Base-by-base conservation (phyloP, 2,329 filamentous ascomycete genomes). In the Aspergillus quadricinctus region DNA sequence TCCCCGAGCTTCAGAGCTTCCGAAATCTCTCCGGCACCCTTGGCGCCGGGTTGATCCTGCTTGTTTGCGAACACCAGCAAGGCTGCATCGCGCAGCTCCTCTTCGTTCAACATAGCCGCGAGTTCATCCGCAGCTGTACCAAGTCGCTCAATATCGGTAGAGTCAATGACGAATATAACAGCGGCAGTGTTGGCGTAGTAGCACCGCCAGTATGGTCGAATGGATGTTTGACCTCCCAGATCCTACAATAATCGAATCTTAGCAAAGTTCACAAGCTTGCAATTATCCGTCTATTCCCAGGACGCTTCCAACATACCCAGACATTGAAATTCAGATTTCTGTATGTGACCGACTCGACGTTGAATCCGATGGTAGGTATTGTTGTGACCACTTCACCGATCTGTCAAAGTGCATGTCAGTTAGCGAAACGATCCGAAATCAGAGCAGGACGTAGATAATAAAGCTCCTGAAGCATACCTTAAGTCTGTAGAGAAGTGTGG, bases 161-260 rank as follows among this genome's bases (percentile, higher is more conserved):
- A 94, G 75, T 99, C 94, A 71, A 99, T 93, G 60, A 99, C 94
- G 80, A 99, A 99, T 69, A 99, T 93, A 64, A 99, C 94, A 19
- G 94, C 94, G 29, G 94, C 93, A 0, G 94, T 99, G 80, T 99
- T 97, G 72, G 92, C 91, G 72, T 97, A 99, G 82, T 99, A 99
- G 80, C 94, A 99, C 74, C 94, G 86, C 94, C 94, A 99, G 80
- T 99, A 99, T 1, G 94, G 94, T 64, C 94, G 86, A 74, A 99
- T 99, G 65, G 89, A 95, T n/a, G 94, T 99, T 81, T 99, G 94
- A 41, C 94, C 94, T 70, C 94, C 93, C 49, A 97, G 83, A 79
- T 97, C 93, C 88, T 90, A 51, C 31, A 37, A 17, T 37, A 17
- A 37, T 17, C 31, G 14, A 3, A 37, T 3, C 31, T 37, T 17